These are phyloP conservation scores for Phanerodontia chrysosporium DNA, from an alignment of 768 basidiomycete species.

Conservation along the genomic window DNA sequence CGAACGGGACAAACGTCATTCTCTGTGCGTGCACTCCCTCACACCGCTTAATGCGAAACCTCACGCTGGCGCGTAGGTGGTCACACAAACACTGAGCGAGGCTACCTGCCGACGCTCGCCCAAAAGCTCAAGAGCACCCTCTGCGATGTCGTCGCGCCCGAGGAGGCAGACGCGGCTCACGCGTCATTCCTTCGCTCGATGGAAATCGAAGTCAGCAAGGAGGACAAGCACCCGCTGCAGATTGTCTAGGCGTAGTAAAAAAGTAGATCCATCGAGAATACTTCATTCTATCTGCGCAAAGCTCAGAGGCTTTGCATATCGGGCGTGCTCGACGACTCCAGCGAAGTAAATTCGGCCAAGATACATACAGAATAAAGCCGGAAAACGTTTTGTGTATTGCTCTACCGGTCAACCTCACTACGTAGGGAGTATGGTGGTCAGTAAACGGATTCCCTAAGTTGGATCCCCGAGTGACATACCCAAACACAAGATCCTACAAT, in stretches of 20 bases:
- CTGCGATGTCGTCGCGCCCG: constrained; percentile 25
- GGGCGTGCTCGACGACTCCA: no score
- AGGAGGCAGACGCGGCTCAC: constrained; percentile 31
- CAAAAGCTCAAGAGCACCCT: constrained; percentile 56
- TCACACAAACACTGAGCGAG: constrained; percentile 94
- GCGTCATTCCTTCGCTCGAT: constrained; percentile 26
- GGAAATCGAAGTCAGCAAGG: constrained; percentile 67
- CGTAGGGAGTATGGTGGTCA: constrained; percentile 12
- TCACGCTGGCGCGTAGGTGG: constrained; percentile 47
- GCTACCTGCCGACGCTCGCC: constrained; percentile 77
- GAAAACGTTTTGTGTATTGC: constrained; percentile 3
- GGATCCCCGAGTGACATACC: constrained; percentile 47
- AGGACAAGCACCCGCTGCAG: constrained; percentile 71
- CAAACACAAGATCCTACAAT: constrained; percentile 82
- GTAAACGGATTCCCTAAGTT: neutral
- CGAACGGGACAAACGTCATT: constrained; percentile 72
- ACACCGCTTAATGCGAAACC: neutral
- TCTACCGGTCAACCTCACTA: constrained; percentile 44
- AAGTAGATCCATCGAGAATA: no score
- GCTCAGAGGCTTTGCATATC: no score
- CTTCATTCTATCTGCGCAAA: no score
- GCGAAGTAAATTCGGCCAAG: no score
- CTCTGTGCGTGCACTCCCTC: constrained; percentile 58
- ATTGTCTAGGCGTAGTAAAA: constrained; percentile 56
- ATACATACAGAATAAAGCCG: neutral